Base-by-base conservation (phyloP, 2,329 filamentous ascomycete genomes). In the Neonectria ditissima region DNA sequence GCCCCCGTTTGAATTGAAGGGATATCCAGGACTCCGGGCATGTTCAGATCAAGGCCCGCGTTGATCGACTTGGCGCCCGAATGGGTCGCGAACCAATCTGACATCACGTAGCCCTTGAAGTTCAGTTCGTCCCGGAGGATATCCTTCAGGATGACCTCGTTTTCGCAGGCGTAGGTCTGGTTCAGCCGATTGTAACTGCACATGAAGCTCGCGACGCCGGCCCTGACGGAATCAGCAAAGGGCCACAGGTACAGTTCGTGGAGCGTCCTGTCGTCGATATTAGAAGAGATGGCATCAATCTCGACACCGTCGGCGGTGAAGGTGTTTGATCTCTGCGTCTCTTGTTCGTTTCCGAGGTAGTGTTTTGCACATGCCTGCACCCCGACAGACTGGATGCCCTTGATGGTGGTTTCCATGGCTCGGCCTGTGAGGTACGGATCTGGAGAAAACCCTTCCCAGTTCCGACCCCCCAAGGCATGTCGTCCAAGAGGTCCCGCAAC, bases 401-500 rank as follows among this genome's bases (percentile, higher is more conserved):
- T 62, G 62, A 78, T 71, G 37, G 71, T 74, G 55, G 68, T 39
- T 43, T 73, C 71, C 71, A 77, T 76, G 39, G 73, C 74, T 6
- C 87, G 80, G 64, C 89, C 90, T 22, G 88, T 86, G 37, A 91
- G 81, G 50, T 88, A 87, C 1, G 90, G 90, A 67, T 92, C 90
- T 5, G 89, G 86, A 4, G 86, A 84, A 79, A 80, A 81, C 7
- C 79, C 81, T 75, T 88, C 86, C 89, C 89, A 92, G 74, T 89
- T 90, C 55, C 89, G 82, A 24, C 90, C 90, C 2, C 71, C 71
- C 54, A 74, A 75, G 44, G 75, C 76, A 26, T 74, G 75, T n/a
- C 78, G 74, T n/a, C 80, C 82, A 24, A 82, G 74, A 14, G 81
- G 79, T 4, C 80, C 80, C n/a, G 70, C 68, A 24, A 79, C 75